Percentiles rank a stretch among this genome's conserved stretches.
phyloP scores from a whole-genome alignment of 495 filamentous ascomycete genomes.

The Schizothecium vesticola region DNA sequence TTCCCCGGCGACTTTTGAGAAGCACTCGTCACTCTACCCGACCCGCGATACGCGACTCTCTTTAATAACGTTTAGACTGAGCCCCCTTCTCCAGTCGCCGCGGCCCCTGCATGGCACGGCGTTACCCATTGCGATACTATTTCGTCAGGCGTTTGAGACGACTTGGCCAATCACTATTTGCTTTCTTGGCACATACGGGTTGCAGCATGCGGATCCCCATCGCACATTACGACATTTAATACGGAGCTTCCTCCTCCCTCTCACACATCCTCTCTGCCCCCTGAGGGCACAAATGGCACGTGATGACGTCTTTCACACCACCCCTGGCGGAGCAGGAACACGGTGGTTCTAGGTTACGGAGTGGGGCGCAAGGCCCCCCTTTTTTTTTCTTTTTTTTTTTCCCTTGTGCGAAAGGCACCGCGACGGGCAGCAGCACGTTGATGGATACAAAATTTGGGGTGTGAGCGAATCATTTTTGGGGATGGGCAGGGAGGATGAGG shows the following conservation, averaged over 20 bases:
- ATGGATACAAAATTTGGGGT: background rate
- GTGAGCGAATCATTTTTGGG: background rate
- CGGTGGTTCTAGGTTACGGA: background rate
- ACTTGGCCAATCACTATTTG: background rate
- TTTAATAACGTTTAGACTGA: slow-evolving; percentile 23
- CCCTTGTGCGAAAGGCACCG: background rate
- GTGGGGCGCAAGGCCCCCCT: background rate
- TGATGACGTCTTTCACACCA: background rate
- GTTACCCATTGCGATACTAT: slow-evolving; percentile 17
- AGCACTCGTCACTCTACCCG: background rate
- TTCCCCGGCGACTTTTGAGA: background rate
- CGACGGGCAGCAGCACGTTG: background rate
- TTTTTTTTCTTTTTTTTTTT: too few species aligned
- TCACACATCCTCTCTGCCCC: background rate
- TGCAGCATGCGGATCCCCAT: background rate
- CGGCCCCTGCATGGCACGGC: slow-evolving; percentile 26
- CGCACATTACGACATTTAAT: slow-evolving; percentile 9
- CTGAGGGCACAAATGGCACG: background rate
- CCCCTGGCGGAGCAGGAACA: background rate
- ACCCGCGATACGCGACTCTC: slow-evolving; percentile 7
- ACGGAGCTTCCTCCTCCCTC: background rate
- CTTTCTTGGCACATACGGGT: background rate
- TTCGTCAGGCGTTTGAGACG: slow-evolving; percentile 17
- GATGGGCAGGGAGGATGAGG: background rate
- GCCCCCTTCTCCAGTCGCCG: slow-evolving; percentile 4